Evolutionary conservation across 345 rosid genomes (phyloP).

Genomic region (Eucalyptus viminalis): DNA sequence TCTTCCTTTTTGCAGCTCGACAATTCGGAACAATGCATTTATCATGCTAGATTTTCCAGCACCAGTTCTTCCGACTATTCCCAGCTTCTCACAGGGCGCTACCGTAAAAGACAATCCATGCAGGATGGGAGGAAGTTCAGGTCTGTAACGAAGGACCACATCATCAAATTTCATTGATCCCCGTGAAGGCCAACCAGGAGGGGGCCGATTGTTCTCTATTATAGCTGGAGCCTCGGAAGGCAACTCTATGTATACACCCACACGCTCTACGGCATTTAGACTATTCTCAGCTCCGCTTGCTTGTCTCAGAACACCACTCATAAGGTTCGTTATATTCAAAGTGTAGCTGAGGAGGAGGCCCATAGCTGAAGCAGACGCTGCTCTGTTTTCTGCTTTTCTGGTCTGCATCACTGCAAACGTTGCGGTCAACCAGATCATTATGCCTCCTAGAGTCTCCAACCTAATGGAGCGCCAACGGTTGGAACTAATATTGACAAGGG

Average conservation of each 20-base stretch:
- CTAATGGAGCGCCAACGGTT: slow-evolving; percentile 88
- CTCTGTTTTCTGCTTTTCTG: slow-evolving; percentile 50
- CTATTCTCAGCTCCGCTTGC: slow-evolving; percentile 96
- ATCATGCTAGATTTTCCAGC: slow-evolving; percentile 95
- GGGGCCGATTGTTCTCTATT: slow-evolving; percentile 54
- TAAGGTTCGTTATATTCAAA: slow-evolving; percentile 60
- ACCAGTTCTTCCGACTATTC: slow-evolving; percentile 97
- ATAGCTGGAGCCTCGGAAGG: slow-evolving; percentile 79
- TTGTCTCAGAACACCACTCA: slow-evolving; percentile 75
- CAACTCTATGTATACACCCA: slow-evolving; percentile 74
- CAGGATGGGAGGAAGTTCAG: slow-evolving; percentile 87
- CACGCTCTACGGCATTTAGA: slow-evolving; percentile 90
- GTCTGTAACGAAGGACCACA: slow-evolving; percentile 72
- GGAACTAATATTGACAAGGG: slow-evolving; percentile 65
- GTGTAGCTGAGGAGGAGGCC: slow-evolving; percentile 92
- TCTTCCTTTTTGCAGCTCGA: slow-evolving; percentile 75
- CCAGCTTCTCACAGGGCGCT: slow-evolving; percentile 70
- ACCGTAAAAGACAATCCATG: slow-evolving; percentile 60
- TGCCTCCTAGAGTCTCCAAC: slow-evolving; percentile 76
- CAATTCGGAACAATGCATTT: slow-evolving; percentile 84
- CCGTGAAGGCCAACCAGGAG: slow-evolving; percentile 76
- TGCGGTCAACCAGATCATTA: slow-evolving; percentile 92
- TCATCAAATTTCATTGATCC: slow-evolving; percentile 74
- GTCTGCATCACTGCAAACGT: slow-evolving; percentile 78
- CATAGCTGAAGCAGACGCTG: slow-evolving; percentile 75